phyloP scores from a whole-genome alignment of 768 basidiomycete genomes.

The Xanthoconium purpureum region DNA sequence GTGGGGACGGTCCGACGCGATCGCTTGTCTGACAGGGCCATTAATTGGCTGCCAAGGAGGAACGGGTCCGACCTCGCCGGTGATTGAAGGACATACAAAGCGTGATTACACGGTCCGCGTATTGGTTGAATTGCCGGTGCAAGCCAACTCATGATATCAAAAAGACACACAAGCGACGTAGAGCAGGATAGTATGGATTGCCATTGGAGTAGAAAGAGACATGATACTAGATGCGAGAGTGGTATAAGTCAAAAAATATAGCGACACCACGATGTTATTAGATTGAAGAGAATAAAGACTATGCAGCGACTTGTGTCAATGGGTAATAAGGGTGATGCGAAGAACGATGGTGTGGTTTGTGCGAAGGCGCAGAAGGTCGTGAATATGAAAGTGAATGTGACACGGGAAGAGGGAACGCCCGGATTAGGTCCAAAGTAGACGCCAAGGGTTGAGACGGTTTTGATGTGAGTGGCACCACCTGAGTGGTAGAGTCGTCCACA shows the following conservation, averaged over 20 bases:
- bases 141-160: not conserved
- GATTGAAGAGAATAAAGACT: constrained; percentile 1
- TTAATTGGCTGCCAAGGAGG: not conserved
- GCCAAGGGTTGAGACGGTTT: constrained; percentile 25
- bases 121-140: not conserved
- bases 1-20: not conserved
- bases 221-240: constrained; percentile 15
- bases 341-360: constrained; percentile 27
- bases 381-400: constrained; percentile 27
- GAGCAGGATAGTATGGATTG: not conserved
- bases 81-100: not conserved
- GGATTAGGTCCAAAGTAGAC: constrained; percentile 44
- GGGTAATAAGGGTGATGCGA: constrained; percentile 22
- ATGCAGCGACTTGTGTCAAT: constrained; percentile 25
- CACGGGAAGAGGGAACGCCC: constrained; percentile 47
- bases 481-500: constrained; percentile 26
- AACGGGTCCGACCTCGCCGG: constrained; percentile 9
- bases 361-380: constrained; percentile 19
- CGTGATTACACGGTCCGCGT: constrained; percentile 1
- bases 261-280: constrained; percentile 28
- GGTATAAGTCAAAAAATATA: constrained; percentile 35
- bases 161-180: not conserved
- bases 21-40: not conserved
- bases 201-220: not conserved
- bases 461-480: constrained; percentile 19